Evolutionary conservation across 768 basidiomycete species (phyloP).

Genomic region (Termitomyces sp.): DNA sequence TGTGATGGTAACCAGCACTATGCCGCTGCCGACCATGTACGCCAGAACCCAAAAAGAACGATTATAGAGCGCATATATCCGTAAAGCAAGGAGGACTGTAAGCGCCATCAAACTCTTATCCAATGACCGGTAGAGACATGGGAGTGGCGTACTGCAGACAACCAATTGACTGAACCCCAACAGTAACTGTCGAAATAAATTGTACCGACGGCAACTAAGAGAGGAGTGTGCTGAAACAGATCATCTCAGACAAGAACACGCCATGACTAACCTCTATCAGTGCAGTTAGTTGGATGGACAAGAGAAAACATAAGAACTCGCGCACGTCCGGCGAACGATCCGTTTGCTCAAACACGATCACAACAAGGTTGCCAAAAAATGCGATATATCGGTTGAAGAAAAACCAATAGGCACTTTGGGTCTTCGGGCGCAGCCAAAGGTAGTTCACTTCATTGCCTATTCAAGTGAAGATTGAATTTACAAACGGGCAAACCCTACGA

Average conservation of each 20-base stretch:
- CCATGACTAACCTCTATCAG: slow-evolving; percentile 10
- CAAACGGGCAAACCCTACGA: no score
- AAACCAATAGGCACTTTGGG: no score
- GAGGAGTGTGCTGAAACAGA: neutral
- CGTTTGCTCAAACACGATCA: slow-evolving; percentile 26
- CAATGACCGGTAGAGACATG: neutral
- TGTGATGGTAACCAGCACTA: slow-evolving; percentile 25
- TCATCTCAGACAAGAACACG: neutral
- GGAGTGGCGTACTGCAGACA: slow-evolving; percentile 40
- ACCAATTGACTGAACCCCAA: slow-evolving; percentile 41
- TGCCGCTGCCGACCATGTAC: no score
- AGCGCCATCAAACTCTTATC: neutral
- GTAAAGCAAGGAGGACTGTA: slow-evolving; percentile 41
- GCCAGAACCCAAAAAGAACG: no score
- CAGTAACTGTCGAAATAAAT: slow-evolving; percentile 35
- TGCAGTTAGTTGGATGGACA: neutral
- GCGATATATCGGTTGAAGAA: slow-evolving; percentile 48
- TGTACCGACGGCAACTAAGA: slow-evolving; percentile 35
- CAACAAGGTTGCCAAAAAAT: slow-evolving; percentile 33
- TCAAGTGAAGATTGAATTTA: slow-evolving; percentile 25
- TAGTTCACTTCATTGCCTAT: slow-evolving; percentile 37
- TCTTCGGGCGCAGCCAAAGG: no score
- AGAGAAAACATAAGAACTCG: no score
- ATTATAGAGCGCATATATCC: no score
- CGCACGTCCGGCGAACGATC: slow-evolving; percentile 21